phyloP scores from a whole-genome alignment of 1,139 yeast genomes.

The Citeromyces hawaiiensis region DNA sequence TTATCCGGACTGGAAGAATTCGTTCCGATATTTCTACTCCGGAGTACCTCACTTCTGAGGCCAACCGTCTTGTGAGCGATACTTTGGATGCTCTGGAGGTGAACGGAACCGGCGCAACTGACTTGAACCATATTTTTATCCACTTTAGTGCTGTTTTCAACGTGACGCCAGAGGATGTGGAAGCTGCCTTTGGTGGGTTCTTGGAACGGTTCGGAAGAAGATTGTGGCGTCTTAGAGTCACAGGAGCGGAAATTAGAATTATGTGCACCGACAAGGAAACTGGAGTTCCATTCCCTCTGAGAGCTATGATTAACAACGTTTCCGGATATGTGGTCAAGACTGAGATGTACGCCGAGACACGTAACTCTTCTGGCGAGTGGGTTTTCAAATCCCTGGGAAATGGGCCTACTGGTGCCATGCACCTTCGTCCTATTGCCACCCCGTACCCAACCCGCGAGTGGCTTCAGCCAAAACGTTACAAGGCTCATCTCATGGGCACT shows the following conservation, averaged over 20 bases:
- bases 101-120: constrained; percentile 89
- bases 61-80: constrained; percentile 90
- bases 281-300: constrained; percentile 85
- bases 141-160: constrained; percentile 93
- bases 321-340: constrained; percentile 96
- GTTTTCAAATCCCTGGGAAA: constrained; percentile 82
- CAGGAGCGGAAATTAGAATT: constrained; percentile 95
- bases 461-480: constrained; percentile 95
- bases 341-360: constrained; percentile 87
- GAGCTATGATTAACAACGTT: constrained; percentile 92
- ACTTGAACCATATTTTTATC: constrained; percentile 90
- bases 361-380: constrained; percentile 89
- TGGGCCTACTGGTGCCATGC: constrained; percentile 83
- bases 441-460: constrained; percentile 98
- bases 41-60: constrained; percentile 90
- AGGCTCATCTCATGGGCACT: constrained; percentile 97
- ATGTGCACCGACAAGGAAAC: constrained; percentile 83
- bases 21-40: constrained; percentile 87
- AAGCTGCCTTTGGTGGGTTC: constrained; percentile 95
- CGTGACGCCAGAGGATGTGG: constrained; percentile 89
- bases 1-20: constrained; percentile 89
- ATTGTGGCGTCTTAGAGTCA: constrained; percentile 90
- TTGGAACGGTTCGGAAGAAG: constrained; percentile 95
- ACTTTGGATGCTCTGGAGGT: constrained; percentile 91
- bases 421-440: constrained; percentile 85